Base-by-base conservation (phyloP, 1,284 basidiomycete species). In the Papiliotrema flavescens region DNA sequence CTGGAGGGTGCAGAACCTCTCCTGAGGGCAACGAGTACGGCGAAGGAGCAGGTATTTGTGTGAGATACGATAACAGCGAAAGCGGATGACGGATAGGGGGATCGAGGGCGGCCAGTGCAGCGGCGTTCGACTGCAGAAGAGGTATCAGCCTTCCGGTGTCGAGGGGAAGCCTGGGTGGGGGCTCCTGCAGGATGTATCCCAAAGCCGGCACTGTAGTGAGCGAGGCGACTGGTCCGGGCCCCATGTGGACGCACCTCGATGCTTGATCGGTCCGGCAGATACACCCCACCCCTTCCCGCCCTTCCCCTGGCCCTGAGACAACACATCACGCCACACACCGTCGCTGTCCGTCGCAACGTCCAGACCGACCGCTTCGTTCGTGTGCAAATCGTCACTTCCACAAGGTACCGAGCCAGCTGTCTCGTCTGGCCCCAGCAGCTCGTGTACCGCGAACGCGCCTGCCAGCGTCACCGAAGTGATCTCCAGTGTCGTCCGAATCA, bases 141-240 rank as follows among this genome's bases (percentile, higher is more conserved):
- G 78, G 74, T 15, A 73, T 68, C 1, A 78, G 64, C 1, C 58
- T 54, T 1, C 64, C 59, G 1, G 73, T 71, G 37, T 78, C 69
- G 22, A 79, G 63, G 0, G 76, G 71, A 20, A 71, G 61, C 2
- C 77, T 69, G 0, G 75, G 74, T 17, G 73, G 73, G 7, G 80
- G 73, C 69, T 93, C 90, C 51, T 82, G 80, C 56, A 95, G 81
- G 35, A 91, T 78, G 69, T 88, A 95, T 15, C 90, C 92, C 43
- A 94, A 75, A 61, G 88, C 90, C 2, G 87, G 85, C 59, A 89
- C 90, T 92, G 63, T 82, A 20, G 23, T 53, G 13, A 37, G 20
- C 19, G 5, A 2, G 37, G 20, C n/a, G 24, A 41, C 44, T 6
- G 28, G 28, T 32, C 11, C 28, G 28, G 6, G 11, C 28, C 17